phyloP scores from a whole-genome alignment of 2,329 filamentous ascomycete species.

The Furcasterigmium sp. region DNA sequence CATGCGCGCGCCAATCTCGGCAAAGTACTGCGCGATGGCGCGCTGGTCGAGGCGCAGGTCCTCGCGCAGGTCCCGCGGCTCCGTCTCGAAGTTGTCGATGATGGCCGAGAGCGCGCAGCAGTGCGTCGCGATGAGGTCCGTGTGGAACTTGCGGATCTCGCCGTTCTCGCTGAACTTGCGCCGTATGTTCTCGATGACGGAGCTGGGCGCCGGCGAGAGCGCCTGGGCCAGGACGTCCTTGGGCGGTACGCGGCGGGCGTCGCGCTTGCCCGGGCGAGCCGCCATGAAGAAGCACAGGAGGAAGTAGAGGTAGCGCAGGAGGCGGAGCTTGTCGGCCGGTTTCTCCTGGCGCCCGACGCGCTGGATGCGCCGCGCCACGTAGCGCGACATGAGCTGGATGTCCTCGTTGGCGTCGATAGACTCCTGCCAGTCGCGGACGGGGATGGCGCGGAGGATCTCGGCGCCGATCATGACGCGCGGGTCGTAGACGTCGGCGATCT shows the following conservation, averaged over 20 bases:
- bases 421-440: slow-evolving; percentile 71
- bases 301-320: slow-evolving; percentile 56
- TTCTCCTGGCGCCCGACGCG: slow-evolving; percentile 48
- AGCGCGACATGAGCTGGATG: slow-evolving; percentile 54
- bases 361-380: slow-evolving; percentile 59
- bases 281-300: slow-evolving; percentile 48
- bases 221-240: slow-evolving; percentile 56
- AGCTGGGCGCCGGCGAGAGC: slow-evolving; percentile 52
- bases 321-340: slow-evolving; percentile 46
- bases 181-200: slow-evolving; percentile 61
- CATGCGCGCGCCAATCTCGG: slow-evolving; percentile 68
- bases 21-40: slow-evolving; percentile 66
- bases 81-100: slow-evolving; percentile 68
- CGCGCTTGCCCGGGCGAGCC: slow-evolving; percentile 39
- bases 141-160: slow-evolving; percentile 65
- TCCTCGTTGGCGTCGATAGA: slow-evolving; percentile 52
- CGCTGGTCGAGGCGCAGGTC: slow-evolving; percentile 70
- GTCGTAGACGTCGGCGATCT: slow-evolving; percentile 69
- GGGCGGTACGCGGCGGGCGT: slow-evolving; percentile 47
- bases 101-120: slow-evolving; percentile 66
- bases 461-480: slow-evolving; percentile 60
- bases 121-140: slow-evolving; percentile 68
- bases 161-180: slow-evolving; percentile 62
- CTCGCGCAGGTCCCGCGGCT: slow-evolving; percentile 63
- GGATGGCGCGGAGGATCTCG: slow-evolving; percentile 62